Conservation (phyloP, 176 grass and related monocot species). For the Aechmea fasciata region DNA sequence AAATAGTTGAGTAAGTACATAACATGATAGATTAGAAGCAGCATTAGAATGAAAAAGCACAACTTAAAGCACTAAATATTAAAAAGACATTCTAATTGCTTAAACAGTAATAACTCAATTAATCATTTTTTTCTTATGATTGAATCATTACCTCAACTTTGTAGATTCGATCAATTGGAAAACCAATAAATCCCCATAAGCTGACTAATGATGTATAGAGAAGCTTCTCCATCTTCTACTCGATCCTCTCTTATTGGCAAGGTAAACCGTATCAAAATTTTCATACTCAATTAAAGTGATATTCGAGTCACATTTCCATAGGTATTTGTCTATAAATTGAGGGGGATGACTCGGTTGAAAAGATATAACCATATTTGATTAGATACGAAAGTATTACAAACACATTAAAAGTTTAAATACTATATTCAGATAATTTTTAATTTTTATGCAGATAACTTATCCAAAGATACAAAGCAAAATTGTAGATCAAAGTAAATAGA, state of each 20-base stretch:
- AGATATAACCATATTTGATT: no score
- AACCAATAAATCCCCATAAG: slow-evolving; percentile 67
- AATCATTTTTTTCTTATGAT: neutral
- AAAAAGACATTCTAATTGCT: neutral
- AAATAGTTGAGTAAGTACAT: neutral
- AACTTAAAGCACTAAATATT: neutral
- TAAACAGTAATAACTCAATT: neutral
- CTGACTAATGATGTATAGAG: slow-evolving; percentile 46
- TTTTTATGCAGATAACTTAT: no score
- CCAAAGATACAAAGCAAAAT: no score
- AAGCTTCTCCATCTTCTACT: slow-evolving; percentile 65
- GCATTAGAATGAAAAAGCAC: no score
- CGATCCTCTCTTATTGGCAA: slow-evolving; percentile 43
- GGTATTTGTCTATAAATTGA: slow-evolving; percentile 40
- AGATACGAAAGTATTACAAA: no score
- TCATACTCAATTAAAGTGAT: slow-evolving; percentile 24
- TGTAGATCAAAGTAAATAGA: no score
- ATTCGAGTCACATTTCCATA: slow-evolving; percentile 38
- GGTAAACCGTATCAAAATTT: slow-evolving; percentile 32
- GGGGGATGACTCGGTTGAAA: slow-evolving; percentile 43
- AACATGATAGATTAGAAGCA: no score
- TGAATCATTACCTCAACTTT: slow-evolving; percentile 39
- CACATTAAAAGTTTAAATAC: no score
- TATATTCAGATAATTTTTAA: no score
- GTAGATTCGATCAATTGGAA: slow-evolving; percentile 40